Conservation (phyloP, 805 yeast species). For the Teunomyces aglyptinius region DNA sequence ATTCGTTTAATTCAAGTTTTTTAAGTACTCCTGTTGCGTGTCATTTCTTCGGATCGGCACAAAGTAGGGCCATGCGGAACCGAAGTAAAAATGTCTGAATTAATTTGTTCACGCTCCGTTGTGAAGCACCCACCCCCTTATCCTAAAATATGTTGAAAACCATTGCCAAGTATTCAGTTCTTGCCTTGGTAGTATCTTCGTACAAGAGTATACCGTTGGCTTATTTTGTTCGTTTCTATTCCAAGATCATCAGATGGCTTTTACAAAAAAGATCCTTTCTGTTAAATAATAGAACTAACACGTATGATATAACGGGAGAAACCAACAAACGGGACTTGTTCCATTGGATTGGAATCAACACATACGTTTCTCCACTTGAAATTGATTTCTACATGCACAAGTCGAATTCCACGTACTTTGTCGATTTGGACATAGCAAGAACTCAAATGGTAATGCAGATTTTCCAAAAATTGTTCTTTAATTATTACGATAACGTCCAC, state of each 20-base stretch:
- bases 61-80: neutral
- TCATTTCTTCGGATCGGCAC: conserved; percentile 1
- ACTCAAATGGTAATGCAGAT: conserved; percentile 55
- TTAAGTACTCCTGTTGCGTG: neutral
- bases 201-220: conserved; percentile 68
- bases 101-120: neutral
- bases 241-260: conserved; percentile 40
- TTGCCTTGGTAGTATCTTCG: conserved; percentile 34
- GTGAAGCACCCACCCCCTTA: too few relatives aligned
- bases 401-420: conserved; percentile 79
- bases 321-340: conserved; percentile 32
- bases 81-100: neutral
- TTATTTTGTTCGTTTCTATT: conserved; percentile 65
- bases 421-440: conserved; percentile 79
- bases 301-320: conserved; percentile 30
- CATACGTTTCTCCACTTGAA: conserved; percentile 73
- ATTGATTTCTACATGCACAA: conserved; percentile 87
- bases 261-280: conserved; percentile 27
- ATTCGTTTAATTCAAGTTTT: neutral
- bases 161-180: conserved; percentile 5
- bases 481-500: conserved; percentile 38
- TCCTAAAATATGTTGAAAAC: neutral
- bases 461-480: conserved; percentile 55
- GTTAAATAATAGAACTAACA: conserved; percentile 23
- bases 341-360: conserved; percentile 38